Base-by-base conservation (phyloP, 73 alveolate genomes). In the Breviolum minutum region DNA sequence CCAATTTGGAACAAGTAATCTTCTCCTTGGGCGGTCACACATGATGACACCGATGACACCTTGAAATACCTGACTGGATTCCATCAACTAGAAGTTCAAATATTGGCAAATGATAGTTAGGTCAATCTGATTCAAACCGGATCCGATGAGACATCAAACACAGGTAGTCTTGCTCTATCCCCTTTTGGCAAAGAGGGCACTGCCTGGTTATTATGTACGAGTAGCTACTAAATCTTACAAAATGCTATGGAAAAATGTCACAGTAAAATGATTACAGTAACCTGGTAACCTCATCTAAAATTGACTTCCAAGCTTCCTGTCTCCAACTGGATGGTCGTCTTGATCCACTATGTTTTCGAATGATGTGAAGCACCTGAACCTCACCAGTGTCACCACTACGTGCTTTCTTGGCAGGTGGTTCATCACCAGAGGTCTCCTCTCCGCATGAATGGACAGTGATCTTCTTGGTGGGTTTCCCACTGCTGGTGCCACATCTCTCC, bases 391-490 rank as follows among this genome's bases (percentile, higher is more conserved):
- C 87, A 54, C 84, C 29, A 8, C 71, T 24, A 20, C 71, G 54
- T 60, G 76, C 62, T 74, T 48, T 90, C 87, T 90, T 90, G 68
- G 96, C 87, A 2, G 96, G 96, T 14, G 87, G 96, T 70, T 77
- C 95, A 54, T 90, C 96, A 9, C 79, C 94, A 30, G 40, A 22
- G 8, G 63, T 48, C 69, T 90, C 97, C 48, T 90, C 97, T 6
- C 97, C 97, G 54, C 97, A 90, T 63, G 74, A 20, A 22, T 90
- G 97, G 97, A 90, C 60, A 62, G 97, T 90, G 97, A 90, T 76
- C 77, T 71, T 90, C 97, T 90, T 90, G 62, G 73, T 48, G 77
- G 97, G 70, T 63, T 70, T 90, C 60, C 97, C 97, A 62, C 97
- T 90, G 77, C 92, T 61, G 73, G 71, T 61, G 92, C 92, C 92